A percentile compares a stretch with the other conserved stretches of the same genome.
Evolutionary conservation across 495 filamentous ascomycete species (phyloP).

Genomic region (Paragyromitra xinjiangensis): DNA sequence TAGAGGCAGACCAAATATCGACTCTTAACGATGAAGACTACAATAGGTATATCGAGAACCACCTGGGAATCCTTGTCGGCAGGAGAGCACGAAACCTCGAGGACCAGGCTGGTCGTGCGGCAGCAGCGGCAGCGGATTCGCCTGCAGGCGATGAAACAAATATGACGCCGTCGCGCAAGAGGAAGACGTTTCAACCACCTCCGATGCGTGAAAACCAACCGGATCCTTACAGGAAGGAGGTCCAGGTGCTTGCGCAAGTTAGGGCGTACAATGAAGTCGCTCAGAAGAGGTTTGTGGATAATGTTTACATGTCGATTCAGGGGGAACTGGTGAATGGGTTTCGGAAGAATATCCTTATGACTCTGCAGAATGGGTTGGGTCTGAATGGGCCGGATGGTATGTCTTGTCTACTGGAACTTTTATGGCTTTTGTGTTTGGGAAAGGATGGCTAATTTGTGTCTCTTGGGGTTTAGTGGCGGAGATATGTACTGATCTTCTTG

Average conservation of each 20-base stretch:
- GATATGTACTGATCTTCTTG: slow-evolving; percentile 44
- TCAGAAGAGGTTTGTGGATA: slow-evolving; percentile 54
- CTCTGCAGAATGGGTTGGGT: slow-evolving; percentile 35
- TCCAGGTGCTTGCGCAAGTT: slow-evolving; percentile 48
- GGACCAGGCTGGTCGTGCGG: slow-evolving; percentile 25
- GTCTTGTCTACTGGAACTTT: background rate
- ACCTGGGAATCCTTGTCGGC: slow-evolving; percentile 20
- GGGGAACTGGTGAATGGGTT: slow-evolving; percentile 44
- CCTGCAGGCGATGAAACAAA: slow-evolving; percentile 5
- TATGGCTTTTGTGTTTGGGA: background rate
- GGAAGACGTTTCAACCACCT: background rate
- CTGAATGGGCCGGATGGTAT: slow-evolving; percentile 49
- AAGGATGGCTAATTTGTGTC: background rate
- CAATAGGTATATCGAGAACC: slow-evolving; percentile 42
- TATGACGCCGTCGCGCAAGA: slow-evolving; percentile 35
- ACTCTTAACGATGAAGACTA: slow-evolving; percentile 53
- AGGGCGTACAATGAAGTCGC: slow-evolving; percentile 54
- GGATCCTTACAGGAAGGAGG: slow-evolving; percentile 51
- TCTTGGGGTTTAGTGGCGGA: slow-evolving; percentile 33
- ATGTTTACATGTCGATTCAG: slow-evolving; percentile 54
- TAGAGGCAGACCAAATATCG: slow-evolving; percentile 49
- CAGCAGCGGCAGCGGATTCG: background rate
- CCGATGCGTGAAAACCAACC: slow-evolving; percentile 22
- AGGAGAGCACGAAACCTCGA: slow-evolving; percentile 46
- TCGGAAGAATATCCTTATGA: slow-evolving; percentile 18